Conservation (phyloP, 345 rosid genomes). For the Eucalyptus cloeziana region DNA sequence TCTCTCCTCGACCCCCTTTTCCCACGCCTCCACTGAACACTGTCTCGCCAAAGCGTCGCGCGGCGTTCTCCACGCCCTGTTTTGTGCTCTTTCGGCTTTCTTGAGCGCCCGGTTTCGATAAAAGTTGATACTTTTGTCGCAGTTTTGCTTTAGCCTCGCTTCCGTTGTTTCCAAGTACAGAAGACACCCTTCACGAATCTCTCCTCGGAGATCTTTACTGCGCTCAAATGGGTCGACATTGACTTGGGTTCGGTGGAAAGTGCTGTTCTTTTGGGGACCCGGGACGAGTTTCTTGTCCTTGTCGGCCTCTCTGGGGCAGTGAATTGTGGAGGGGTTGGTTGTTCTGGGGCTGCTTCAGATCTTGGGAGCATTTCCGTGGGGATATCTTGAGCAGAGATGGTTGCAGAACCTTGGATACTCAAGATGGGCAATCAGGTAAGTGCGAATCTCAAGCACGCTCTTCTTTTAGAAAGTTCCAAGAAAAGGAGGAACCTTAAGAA, state of each 20-base stretch:
- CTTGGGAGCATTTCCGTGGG: neutral
- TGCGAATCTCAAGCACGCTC: conserved; percentile 71
- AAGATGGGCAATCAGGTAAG: conserved; percentile 98
- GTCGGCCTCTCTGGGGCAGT: neutral
- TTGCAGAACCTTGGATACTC: conserved; percentile 90
- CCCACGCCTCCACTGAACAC: neutral
- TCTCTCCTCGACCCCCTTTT: neutral
- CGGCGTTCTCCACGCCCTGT: neutral
- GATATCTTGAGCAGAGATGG: conserved; percentile 37
- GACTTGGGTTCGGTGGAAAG: neutral
- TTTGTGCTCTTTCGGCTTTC: neutral
- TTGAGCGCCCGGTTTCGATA: neutral
- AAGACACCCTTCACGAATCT: neutral
- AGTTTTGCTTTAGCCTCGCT: neutral
- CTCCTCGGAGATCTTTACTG: neutral
- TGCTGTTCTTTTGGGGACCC: neutral
- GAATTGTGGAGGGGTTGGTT: neutral
- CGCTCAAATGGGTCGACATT: neutral
- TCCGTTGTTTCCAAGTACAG: neutral
- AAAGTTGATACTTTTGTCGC: neutral
- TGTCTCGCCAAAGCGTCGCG: neutral
- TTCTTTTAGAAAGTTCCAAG: conserved; percentile 44
- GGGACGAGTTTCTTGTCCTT: neutral
- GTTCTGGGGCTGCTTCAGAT: neutral
- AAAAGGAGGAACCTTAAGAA: conserved; percentile 8